These are phyloP conservation scores for Dendrobium catenatum DNA, from an alignment of 106 monocot genomes.

Conservation along the genomic window DNA sequence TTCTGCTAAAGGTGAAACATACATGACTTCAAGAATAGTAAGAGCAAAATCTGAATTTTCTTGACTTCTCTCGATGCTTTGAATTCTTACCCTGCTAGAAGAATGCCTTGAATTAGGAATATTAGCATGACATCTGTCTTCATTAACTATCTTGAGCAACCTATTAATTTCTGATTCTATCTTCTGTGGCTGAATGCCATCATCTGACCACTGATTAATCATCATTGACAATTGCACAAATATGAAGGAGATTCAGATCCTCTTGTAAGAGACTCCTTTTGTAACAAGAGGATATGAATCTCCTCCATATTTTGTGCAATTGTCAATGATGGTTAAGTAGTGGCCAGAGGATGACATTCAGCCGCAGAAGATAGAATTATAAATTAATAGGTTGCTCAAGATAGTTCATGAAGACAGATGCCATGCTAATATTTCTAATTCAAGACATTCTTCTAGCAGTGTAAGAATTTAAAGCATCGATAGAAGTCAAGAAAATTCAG, in stretches of 20 bases:
- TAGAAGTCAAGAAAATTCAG: conserved; percentile 54
- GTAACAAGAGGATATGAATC: conserved; percentile 84
- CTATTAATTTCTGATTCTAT: conserved; percentile 81
- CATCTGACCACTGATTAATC: conserved; percentile 76
- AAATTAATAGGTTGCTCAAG: conserved; percentile 63
- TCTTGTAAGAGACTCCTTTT: conserved; percentile 49
- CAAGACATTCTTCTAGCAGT: conserved; percentile 52
- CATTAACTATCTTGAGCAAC: conserved; percentile 51
- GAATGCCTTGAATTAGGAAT: conserved; percentile 32
- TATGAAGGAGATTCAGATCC: conserved; percentile 92
- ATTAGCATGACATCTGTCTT: conserved; percentile 48
- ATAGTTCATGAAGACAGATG: conserved; percentile 59
- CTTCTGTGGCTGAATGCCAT: conserved; percentile 92
- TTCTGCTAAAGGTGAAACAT: conserved; percentile 56
- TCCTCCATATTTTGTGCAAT: conserved; percentile 91
- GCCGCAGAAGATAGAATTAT: conserved; percentile 78
- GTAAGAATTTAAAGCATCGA: conserved; percentile 90
- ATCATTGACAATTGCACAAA: conserved; percentile 89
- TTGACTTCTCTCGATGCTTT: conserved; percentile 84
- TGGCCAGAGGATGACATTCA: conserved; percentile 98
- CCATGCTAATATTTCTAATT: conserved; percentile 22
- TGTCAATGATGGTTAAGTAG: conserved; percentile 73
- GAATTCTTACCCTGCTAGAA: conserved; percentile 63
- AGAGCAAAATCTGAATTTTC: conserved; percentile 51
- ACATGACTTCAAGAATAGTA: conserved; percentile 31